These are phyloP conservation scores for Flaveria linearis DNA, from an alignment of 129 eudicot species.

Conservation along the genomic window DNA sequence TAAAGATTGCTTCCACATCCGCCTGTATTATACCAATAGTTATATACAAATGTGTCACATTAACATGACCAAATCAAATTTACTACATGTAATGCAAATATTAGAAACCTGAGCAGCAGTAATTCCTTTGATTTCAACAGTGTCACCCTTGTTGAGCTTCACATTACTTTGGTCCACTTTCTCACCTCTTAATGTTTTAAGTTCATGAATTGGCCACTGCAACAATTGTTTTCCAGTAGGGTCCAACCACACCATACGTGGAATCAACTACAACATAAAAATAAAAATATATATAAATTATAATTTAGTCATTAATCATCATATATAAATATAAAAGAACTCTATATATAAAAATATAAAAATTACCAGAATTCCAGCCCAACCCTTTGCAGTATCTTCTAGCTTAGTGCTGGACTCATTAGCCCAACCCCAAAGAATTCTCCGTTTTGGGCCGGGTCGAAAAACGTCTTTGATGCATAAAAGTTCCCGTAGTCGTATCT, in stretches of 20 bases:
- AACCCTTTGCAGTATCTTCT: slow-evolving; percentile 39
- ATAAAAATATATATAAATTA: not conserved
- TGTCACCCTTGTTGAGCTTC: slow-evolving; percentile 44
- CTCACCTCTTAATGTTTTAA: slow-evolving; percentile 44
- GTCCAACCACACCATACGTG: slow-evolving; percentile 57
- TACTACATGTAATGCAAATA: not conserved
- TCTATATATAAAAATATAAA: not conserved
- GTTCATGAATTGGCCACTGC: slow-evolving; percentile 64
- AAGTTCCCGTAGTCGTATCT: slow-evolving; percentile 56
- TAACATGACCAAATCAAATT: not conserved
- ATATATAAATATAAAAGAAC: not conserved
- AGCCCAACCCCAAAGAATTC: slow-evolving; percentile 58
- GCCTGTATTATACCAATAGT: slow-evolving; percentile 49
- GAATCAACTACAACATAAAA: slow-evolving; percentile 42
- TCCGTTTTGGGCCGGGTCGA: slow-evolving; percentile 40
- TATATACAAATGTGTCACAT: too few relatives aligned
- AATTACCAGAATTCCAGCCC: slow-evolving; percentile 57
- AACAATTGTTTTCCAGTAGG: slow-evolving; percentile 55
- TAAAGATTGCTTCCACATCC: slow-evolving; percentile 59
- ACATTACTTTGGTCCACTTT: slow-evolving; percentile 26
- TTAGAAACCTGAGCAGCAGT: slow-evolving; percentile 56
- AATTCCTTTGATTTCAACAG: slow-evolving; percentile 52
- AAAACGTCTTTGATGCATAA: slow-evolving; percentile 62
- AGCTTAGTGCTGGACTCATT: slow-evolving; percentile 32
- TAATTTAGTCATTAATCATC: not conserved